Conservation (phyloP, 345 rosid species). For the Salix purpurea region DNA sequence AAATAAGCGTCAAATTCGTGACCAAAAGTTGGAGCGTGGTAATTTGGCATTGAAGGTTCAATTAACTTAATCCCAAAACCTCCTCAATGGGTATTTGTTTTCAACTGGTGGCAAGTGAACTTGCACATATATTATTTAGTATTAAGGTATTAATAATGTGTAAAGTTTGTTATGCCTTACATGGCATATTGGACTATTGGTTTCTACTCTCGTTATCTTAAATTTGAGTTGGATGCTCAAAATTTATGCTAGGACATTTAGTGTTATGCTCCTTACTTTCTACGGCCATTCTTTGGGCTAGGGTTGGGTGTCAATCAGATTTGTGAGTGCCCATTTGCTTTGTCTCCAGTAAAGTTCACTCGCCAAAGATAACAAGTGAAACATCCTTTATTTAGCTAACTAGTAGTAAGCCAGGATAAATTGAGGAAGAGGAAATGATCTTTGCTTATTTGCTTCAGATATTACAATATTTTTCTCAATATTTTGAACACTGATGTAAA, state of each 20-base stretch:
- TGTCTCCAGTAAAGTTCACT: no score
- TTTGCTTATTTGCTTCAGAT: no score
- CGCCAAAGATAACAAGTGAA: no score
- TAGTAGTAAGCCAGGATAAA: no score
- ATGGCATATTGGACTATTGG: neutral
- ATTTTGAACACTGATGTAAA: no score
- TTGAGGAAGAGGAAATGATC: no score
- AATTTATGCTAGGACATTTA: neutral
- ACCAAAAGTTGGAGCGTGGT: constrained; percentile 68
- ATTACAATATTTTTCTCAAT: no score
- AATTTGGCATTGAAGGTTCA: constrained; percentile 90
- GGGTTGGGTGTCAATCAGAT: no score
- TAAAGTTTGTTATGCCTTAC: neutral
- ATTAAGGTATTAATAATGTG: neutral
- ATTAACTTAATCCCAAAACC: neutral
- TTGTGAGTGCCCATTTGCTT: no score
- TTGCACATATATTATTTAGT: neutral
- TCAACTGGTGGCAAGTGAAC: neutral
- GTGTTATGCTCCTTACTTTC: neutral
- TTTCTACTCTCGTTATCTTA: neutral
- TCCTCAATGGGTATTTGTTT: neutral
- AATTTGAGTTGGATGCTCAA: neutral
- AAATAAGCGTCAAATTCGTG: constrained; percentile 73
- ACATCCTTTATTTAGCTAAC: no score
- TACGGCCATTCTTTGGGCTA: neutral